Conservation (phyloP, 2,329 filamentous ascomycete species). For the Paracoccidioides lutzii region DNA sequence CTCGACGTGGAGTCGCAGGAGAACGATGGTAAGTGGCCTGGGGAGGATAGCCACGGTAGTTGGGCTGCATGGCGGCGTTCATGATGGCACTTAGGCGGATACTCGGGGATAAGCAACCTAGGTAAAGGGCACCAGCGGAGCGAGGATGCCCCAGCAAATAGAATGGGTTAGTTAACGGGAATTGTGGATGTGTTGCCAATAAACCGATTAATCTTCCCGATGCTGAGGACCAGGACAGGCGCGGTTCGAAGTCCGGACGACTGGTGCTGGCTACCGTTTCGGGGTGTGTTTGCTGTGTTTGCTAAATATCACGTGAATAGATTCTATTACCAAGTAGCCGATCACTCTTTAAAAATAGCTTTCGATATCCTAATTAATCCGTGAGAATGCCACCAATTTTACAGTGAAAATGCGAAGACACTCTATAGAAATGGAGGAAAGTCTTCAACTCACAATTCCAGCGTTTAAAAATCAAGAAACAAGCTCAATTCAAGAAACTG, state of each 20-base stretch:
- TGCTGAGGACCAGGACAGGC: background rate
- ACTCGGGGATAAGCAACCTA: background rate
- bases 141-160: background rate
- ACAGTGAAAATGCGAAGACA: too few relatives aligned
- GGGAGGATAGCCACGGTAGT: slow-evolving; percentile 30
- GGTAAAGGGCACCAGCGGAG: background rate
- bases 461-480: too few relatives aligned
- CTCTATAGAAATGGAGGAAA: too few relatives aligned
- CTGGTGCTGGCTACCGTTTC: background rate
- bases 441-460: too few relatives aligned
- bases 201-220: background rate
- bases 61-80: slow-evolving; percentile 31
- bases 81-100: background rate
- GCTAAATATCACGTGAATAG: background rate
- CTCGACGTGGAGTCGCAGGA: slow-evolving; percentile 31
- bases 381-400: too few relatives aligned
- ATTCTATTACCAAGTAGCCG: too few relatives aligned
- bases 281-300: background rate
- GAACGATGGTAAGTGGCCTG: slow-evolving; percentile 26
- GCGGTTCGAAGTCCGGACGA: background rate
- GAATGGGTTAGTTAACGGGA: background rate
- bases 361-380: too few relatives aligned
- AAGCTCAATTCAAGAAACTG: too few relatives aligned
- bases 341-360: too few relatives aligned
- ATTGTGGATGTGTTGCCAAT: background rate